Evolutionary conservation across 768 basidiomycete species (phyloP).

Genomic region (Asterophora lycoperdoides): DNA sequence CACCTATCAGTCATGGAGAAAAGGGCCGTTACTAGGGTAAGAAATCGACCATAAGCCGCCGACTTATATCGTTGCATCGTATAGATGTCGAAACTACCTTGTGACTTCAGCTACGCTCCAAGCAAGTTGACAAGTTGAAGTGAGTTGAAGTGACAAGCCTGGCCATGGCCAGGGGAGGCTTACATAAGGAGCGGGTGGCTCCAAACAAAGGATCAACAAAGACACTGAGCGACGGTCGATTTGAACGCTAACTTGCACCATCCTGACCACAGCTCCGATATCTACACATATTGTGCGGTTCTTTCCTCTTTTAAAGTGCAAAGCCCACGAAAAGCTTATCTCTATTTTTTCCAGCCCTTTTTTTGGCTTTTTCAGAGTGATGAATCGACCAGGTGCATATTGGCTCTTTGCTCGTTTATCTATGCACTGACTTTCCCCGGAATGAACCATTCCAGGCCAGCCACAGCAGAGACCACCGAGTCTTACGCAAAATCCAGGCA

Average conservation of each 20-base stretch:
- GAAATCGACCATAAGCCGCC: no score
- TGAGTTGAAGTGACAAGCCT: background rate
- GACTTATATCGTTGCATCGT: no score
- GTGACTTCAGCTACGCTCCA: no score
- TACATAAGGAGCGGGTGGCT: conserved; percentile 15
- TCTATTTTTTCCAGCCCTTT: conserved; percentile 26
- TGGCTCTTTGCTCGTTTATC: conserved; percentile 10
- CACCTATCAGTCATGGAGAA: no score
- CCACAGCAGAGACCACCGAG: conserved; percentile 79
- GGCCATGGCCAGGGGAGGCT: conserved; percentile 4
- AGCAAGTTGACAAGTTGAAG: no score
- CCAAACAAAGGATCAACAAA: conserved; percentile 44
- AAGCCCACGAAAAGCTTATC: background rate
- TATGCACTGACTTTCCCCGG: conserved; percentile 20
- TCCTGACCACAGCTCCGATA: conserved; percentile 10
- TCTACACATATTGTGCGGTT: conserved; percentile 13
- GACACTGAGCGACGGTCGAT: conserved; percentile 18
- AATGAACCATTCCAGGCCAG: conserved; percentile 51
- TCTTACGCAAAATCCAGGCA: conserved; percentile 59
- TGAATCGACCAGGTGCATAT: conserved; percentile 60
- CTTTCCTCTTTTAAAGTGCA: background rate
- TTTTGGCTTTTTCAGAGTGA: conserved; percentile 31
- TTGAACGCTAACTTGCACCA: conserved; percentile 14
- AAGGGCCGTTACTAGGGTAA: no score
- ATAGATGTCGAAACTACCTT: no score